Conservation (phyloP, 805 yeast genomes). For the Pachysolen tannophilus region DNA sequence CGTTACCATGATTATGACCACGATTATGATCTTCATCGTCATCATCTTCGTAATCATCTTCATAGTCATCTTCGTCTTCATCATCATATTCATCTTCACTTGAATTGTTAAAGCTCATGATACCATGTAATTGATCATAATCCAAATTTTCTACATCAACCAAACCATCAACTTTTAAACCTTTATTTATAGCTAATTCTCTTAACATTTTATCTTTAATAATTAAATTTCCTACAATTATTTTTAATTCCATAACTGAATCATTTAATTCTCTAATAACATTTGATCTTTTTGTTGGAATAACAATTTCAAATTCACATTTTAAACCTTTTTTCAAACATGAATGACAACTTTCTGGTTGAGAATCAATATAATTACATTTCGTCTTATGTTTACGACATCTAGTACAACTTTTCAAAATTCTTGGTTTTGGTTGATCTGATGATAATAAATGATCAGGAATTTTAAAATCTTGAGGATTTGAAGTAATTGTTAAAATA, state of each 20-base stretch:
- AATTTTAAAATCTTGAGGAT: slow-evolving; percentile 7
- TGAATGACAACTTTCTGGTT: slow-evolving; percentile 50
- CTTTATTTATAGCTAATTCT: slow-evolving; percentile 16
- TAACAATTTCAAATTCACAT: slow-evolving; percentile 49
- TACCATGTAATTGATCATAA: background rate
- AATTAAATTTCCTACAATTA: slow-evolving; percentile 20
- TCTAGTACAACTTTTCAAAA: slow-evolving; percentile 50
- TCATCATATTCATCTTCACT: background rate
- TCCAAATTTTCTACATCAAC: slow-evolving; percentile 16
- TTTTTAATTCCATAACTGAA: slow-evolving; percentile 22
- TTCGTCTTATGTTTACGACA: slow-evolving; percentile 62
- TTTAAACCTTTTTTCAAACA: slow-evolving; percentile 43
- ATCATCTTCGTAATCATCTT: slow-evolving; percentile 6
- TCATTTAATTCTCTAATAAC: slow-evolving; percentile 26
- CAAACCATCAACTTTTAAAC: slow-evolving; percentile 22
- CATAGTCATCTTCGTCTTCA: slow-evolving; percentile 4
- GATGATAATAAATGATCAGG: slow-evolving; percentile 7
- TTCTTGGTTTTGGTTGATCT: slow-evolving; percentile 29
- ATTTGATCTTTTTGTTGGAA: slow-evolving; percentile 40
- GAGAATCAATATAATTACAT: slow-evolving; percentile 46
- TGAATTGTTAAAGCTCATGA: background rate
- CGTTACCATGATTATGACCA: background rate
- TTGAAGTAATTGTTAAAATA: slow-evolving; percentile 6
- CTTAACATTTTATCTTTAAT: slow-evolving; percentile 18
- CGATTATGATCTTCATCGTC: slow-evolving; percentile 2